These are phyloP conservation scores for Microcyclospora pomicola DNA, from an alignment of 2,329 filamentous ascomycete genomes.

Conservation along the genomic window DNA sequence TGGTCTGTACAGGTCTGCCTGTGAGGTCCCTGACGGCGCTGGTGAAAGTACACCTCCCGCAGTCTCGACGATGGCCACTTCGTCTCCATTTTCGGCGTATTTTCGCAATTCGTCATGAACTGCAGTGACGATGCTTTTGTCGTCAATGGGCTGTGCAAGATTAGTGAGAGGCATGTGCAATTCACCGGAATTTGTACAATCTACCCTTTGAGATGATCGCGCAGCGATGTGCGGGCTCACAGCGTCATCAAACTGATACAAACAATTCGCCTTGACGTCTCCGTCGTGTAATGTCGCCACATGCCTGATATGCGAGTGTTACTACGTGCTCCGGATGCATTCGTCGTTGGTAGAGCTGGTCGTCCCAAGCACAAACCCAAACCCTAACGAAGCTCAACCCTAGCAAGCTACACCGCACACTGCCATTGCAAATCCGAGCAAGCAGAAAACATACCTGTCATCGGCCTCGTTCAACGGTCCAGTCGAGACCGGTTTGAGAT, in stretches of 20 bases:
- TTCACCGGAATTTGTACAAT: too few species aligned
- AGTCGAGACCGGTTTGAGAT: conserved; percentile 72
- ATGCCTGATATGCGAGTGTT: too few species aligned
- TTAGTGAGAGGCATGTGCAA: background rate
- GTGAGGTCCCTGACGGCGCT: conserved; percentile 58
- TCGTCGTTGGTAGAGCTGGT: background rate
- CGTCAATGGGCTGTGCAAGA: conserved; percentile 9
- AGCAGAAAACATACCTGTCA: conserved; percentile 38
- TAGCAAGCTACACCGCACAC: background rate
- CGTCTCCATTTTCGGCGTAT: conserved; percentile 31
- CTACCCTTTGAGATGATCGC: conserved; percentile 15
- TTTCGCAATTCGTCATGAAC: conserved; percentile 28
- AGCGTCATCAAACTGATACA: conserved; percentile 60
- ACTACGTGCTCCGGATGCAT: too few species aligned
- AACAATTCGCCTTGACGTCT: conserved; percentile 42
- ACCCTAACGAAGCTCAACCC: background rate
- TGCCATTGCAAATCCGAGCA: background rate
- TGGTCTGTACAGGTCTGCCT: conserved; percentile 64
- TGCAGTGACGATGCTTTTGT: conserved; percentile 25
- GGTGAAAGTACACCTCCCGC: conserved; percentile 74
- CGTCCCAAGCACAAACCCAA: background rate
- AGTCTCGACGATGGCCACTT: conserved; percentile 63
- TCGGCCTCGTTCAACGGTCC: conserved; percentile 58
- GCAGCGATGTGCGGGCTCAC: conserved; percentile 70
- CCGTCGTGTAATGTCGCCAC: conserved; percentile 12